Conservation (phyloP, 2,329 filamentous ascomycete genomes). For the Aspergillus texensis region DNA sequence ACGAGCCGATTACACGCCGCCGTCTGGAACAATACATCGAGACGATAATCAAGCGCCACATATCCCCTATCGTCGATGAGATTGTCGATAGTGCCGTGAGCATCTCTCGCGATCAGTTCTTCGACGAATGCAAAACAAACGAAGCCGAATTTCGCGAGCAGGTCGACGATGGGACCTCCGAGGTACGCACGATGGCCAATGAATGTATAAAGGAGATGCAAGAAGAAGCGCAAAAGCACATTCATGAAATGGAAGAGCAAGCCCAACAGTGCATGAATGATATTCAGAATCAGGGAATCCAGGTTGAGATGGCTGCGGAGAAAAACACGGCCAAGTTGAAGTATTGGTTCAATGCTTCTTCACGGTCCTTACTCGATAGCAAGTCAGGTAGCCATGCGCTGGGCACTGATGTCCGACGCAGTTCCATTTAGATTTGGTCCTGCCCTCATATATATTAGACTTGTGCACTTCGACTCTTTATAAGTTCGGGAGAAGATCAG, state of each 20-base stretch:
- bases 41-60: slow-evolving; percentile 12
- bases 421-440: slow-evolving; percentile 19
- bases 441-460: neutral
- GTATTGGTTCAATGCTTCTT: slow-evolving; percentile 17
- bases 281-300: slow-evolving; percentile 15
- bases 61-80: slow-evolving; percentile 18
- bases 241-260: slow-evolving; percentile 17
- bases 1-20: slow-evolving; percentile 15
- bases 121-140: slow-evolving; percentile 19
- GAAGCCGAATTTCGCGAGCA: slow-evolving; percentile 21
- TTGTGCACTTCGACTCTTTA: neutral
- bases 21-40: slow-evolving; percentile 18
- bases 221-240: slow-evolving; percentile 15
- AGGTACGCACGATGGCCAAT: slow-evolving; percentile 18
- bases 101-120: slow-evolving; percentile 21
- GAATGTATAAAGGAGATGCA: slow-evolving; percentile 19
- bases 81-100: slow-evolving; percentile 17
- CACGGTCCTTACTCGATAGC: slow-evolving; percentile 14
- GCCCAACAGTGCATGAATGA: slow-evolving; percentile 17
- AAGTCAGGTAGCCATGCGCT: slow-evolving; percentile 16
- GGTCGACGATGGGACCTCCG: slow-evolving; percentile 19
- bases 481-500: neutral
- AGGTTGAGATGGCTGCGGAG: slow-evolving; percentile 17
- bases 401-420: slow-evolving; percentile 16
- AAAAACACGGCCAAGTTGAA: slow-evolving; percentile 10